Conservation (phyloP, 2,329 filamentous ascomycete genomes). For the Calonectria pseudoreteaudii region DNA sequence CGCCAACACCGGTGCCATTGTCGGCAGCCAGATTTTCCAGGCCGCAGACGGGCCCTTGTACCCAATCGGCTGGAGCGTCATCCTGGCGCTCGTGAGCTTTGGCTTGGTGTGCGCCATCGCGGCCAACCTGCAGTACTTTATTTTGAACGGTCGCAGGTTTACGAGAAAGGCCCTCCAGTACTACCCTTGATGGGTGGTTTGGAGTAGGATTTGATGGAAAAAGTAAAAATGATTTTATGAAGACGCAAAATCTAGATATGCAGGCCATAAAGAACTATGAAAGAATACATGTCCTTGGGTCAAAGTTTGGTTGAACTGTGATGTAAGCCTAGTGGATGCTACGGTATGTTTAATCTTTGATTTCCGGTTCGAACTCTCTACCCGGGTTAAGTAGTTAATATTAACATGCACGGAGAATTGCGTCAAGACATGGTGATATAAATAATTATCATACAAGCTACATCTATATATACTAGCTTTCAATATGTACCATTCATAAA, state of each 20-base stretch:
- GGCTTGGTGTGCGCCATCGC: conserved; percentile 33
- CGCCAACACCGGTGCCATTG: conserved; percentile 46
- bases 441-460: background rate
- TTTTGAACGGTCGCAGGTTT: conserved; percentile 50
- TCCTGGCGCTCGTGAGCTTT: conserved; percentile 40
- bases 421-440: background rate
- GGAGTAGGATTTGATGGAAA: background rate
- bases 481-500: conserved; percentile 1
- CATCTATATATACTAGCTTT: background rate
- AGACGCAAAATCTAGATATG: too few species aligned
- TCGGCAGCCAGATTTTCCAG: conserved; percentile 47
- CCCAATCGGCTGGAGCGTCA: conserved; percentile 43
- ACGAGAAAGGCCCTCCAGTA: conserved; percentile 28
- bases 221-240: background rate
- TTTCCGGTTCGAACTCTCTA: background rate
- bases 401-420: background rate
- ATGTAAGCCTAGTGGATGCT: background rate
- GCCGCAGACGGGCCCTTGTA: conserved; percentile 45
- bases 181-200: conserved; percentile 17
- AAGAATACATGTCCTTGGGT: background rate
- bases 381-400: background rate
- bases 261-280: background rate
- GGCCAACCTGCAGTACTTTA: conserved; percentile 48
- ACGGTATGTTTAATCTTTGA: background rate
- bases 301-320: background rate